Base-by-base conservation (phyloP, 371 early-diverging fungal species). In the Apophysomyces elegans region DNA sequence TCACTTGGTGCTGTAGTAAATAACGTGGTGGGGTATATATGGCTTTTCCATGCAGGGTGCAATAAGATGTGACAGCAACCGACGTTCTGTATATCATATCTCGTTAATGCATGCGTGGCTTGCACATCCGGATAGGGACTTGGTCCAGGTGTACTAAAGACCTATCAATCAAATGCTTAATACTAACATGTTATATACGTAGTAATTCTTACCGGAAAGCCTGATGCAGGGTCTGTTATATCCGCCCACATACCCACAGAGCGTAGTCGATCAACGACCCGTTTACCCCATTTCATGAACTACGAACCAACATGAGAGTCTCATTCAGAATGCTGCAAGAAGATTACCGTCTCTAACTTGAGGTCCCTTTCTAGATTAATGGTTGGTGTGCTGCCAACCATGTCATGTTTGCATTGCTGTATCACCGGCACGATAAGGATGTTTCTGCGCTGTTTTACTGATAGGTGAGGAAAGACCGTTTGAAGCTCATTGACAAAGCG, bases 191-290 rank as follows among this genome's bases (percentile, higher is more conserved):
- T 26, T 26, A 26, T 26, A 26, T 26, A 3, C 3, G 32, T 26
- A 26, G 1, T 26, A 26, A 26, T 26, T 66, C 76, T 77, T 79
- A 91, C 87, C 1, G 96, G 93, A 77, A 87, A 92, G 2, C 97
- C 97, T 7, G 94, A 93, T 37, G 94, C 92, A n/a, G 97, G 96
- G 73, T 96, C 96, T 41, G 94, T 94, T 45, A 93, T 75, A 79
- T 96, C 97, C 0, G 92, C 92, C 95, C 95, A 96, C 84, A 89
- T 85, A 12, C 93, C 93, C 26, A 73, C 66, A 6, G 72, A 68
- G 39, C 73, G 78, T 12, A 95, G 72, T 3, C 80, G 73, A 7
- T 78, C 64, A 16, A 86, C 85, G 1, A 93, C 67, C 11, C 63
- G 68, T 35, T 80, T 79, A 5, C 89, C 93, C 89, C 90, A 94